Evolutionary conservation across 108 stramenopile species (phyloP), one percentile per base, ranked within the genome.

Genomic region (Conticribra weissflogii): DNA sequence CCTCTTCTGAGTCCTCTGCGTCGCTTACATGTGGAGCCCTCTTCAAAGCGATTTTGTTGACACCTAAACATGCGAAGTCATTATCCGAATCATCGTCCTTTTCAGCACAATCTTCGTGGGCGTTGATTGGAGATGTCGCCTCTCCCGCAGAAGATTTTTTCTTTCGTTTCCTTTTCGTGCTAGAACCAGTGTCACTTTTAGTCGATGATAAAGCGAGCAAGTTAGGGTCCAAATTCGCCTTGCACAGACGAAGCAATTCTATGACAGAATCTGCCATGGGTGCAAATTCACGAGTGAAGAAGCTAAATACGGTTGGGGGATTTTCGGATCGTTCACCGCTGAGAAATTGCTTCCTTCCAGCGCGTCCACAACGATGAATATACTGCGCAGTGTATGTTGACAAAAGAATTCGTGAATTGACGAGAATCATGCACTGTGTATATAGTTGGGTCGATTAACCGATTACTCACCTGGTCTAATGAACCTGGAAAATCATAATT

Each of bases 401-500:
- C 36, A 34, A 53, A 33, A 32, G 8, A 49, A 53, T 34, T 53
- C 59, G 31, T 33, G 16, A 57, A 8, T 54, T 59, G 28, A 48
- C 33, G 27, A 60, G 27, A 50, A 3, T n/a, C n/a, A 64, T 23
- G 24, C n/a, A 28, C 24, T 15, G 66, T 50, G n/a, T 31, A 55
- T 21, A 34, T 21, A 29, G 2, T 28, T 21, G 16, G 32, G 19
- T 21, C 9, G 16, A 24, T 18, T 19, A 2, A 3, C 55, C 9
- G 34, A 36, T 28, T 21, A 54, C 57, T 45, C 12, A 75, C 76
- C 73, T 89, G 87, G 63, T 89, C 87, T 36, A 93, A 65, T 48
- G 86, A 85, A 9, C 80, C 71, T n/a, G 98, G 97, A 79, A 97
- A 98, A 59, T 96, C 94, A 71, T 96, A 97, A 69, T 98, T 96